Percentiles rank a stretch among this genome's conserved stretches.
phyloP scores from a whole-genome alignment of 2,329 filamentous ascomycete species.

The Cercospora sesami region DNA sequence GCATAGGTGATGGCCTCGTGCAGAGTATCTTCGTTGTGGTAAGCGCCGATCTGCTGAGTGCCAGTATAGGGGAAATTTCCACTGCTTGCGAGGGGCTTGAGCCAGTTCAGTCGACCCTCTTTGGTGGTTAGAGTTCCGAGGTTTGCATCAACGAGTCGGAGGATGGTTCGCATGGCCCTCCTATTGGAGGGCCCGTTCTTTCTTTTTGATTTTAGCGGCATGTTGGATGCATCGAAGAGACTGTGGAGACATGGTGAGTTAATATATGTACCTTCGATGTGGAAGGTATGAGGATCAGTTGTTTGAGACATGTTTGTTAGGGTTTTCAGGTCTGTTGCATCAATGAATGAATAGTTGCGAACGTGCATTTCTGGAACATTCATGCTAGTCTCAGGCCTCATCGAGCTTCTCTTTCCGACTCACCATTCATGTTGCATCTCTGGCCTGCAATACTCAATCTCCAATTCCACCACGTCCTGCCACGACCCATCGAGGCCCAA shows the following conservation, averaged over 20 bases:
- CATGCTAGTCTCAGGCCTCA: not conserved
- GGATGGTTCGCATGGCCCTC: slow-evolving; percentile 1
- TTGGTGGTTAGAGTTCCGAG: not conserved
- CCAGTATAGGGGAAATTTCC: not conserved
- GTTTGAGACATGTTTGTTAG: slow-evolving; percentile 10
- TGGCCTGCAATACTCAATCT: not conserved
- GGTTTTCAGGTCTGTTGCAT: not conserved
- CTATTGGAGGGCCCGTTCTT: not conserved
- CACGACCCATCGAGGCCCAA: not conserved
- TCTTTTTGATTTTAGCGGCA: not conserved
- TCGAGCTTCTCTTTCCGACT: not conserved
- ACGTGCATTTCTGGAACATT: not conserved
- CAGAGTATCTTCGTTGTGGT: not conserved
- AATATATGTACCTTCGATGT: not conserved
- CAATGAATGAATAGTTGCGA: not conserved
- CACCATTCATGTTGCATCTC: not conserved
- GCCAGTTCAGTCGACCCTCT: not conserved
- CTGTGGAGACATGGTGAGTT: not conserved
- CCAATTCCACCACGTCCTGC: not conserved
- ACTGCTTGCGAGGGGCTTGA: not conserved
- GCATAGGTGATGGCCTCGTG: slow-evolving; percentile 10
- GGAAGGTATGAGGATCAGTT: not conserved
- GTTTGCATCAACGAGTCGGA: not conserved
- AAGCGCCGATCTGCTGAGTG: not conserved
- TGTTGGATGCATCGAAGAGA: not conserved